Conservation (phyloP, 495 filamentous ascomycete species). For the Penicillium waksmanii region DNA sequence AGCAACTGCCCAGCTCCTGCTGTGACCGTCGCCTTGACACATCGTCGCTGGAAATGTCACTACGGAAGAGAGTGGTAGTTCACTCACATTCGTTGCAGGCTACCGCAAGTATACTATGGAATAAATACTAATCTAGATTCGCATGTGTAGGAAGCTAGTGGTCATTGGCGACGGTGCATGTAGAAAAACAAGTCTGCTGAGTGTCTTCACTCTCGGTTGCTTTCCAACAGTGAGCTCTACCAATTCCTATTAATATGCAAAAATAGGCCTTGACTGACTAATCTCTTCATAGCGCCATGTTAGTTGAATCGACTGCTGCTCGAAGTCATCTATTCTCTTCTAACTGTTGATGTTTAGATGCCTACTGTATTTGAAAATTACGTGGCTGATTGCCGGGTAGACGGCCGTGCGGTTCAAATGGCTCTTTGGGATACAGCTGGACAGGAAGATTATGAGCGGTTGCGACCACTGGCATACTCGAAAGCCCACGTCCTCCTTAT, state of each 20-base stretch:
- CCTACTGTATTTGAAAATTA: slow-evolving; percentile 99
- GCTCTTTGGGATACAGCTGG: slow-evolving; percentile 99
- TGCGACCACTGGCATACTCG: slow-evolving; percentile 94
- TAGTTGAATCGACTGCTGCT: slow-evolving; percentile 38
- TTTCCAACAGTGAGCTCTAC: slow-evolving; percentile 84
- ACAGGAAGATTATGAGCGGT: slow-evolving; percentile 98
- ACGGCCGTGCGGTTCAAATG: slow-evolving; percentile 97
- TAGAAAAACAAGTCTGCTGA: slow-evolving; percentile 96
- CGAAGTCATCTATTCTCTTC: slow-evolving; percentile 12
- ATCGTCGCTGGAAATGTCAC: neutral
- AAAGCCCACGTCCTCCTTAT: slow-evolving; percentile 98
- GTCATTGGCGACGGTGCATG: slow-evolving; percentile 99
- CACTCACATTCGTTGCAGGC: neutral
- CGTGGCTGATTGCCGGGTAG: slow-evolving; percentile 98
- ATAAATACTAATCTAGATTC: slow-evolving; percentile 20
- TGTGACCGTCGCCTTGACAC: neutral
- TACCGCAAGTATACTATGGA: neutral
- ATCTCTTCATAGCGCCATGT: slow-evolving; percentile 67
- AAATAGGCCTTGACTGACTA: neutral
- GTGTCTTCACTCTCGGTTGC: slow-evolving; percentile 97
- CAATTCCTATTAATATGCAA: neutral
- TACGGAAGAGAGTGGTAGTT: neutral
- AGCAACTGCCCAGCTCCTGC: neutral
- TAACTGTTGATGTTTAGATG: slow-evolving; percentile 64
- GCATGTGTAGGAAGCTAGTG: slow-evolving; percentile 84